Evolutionary conservation across 2,329 filamentous ascomycete species (phyloP), one percentile per base, ranked within the genome.

Genomic region (Aureobasidium lini): DNA sequence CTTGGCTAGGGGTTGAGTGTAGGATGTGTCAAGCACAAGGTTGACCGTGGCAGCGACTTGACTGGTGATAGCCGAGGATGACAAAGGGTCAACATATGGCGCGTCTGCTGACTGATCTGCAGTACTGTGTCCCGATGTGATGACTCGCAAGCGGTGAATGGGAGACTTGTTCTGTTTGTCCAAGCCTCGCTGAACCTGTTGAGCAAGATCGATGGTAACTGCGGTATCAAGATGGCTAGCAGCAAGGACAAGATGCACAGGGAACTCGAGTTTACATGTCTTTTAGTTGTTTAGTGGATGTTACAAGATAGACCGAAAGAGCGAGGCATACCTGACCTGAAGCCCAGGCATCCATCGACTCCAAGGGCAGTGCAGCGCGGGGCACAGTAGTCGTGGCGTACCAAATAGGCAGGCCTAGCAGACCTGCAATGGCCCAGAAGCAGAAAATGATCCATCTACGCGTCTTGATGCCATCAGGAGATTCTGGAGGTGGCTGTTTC

Each of bases 361-460:
- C 82, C 65, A 96, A 73, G 5, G 94, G 94, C 66, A 99, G 77
- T 46, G 85, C 81, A 11, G 93, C 92, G 59, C 94, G 84, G 72
- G 95, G 92, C 59, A 97, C 95, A 0, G 89, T 88, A 4, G 94
- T 99, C 0, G 94, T 97, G 72, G 85, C 86, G 85, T 90, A 95
- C 94, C 94, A 99, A 82, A 95, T 87, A 60, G 94, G 94, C 64
- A 99, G 73, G 2, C 94, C 94, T 6, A 99, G 76, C 32, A 87
- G 81, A 6, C 95, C 71, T 6, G 95, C 89, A 39, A 97, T 84
- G 5, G 85, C 77, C 94, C 94, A 99, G 73, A 96, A 97, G 8
- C 93, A 93, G 62, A 89, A 72, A 63, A 99, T 85, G 53, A 97
- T 87, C 63, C 80, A 79, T 49, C 84, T 83, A 58, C 94, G 86